Base-by-base conservation (phyloP, 1,139 yeast genomes). In the Geotrichum reessii region DNA sequence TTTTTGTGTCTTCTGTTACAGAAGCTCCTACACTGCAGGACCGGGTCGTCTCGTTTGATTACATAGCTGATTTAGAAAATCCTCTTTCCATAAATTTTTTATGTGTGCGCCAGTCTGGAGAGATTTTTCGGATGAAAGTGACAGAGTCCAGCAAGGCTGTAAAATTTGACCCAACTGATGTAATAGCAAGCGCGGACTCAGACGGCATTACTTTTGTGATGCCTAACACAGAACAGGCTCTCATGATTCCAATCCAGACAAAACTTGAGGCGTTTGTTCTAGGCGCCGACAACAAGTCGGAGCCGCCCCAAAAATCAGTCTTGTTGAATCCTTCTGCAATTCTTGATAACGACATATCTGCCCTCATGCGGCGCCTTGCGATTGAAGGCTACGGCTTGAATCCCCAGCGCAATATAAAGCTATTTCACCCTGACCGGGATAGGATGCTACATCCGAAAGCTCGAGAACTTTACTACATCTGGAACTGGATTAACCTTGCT, bases 41-140 rank as follows among this genome's bases (percentile, higher is more conserved):
- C 65, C 80, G 92, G 64, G 95, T 91, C 1, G 83, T 87, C 0
- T 86, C 96, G 0, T 90, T 86, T 72, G 97, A 91, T 70, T 91
- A 90, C 69, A 83, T 86, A 3, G 85, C 89, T 0, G 85, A 84
- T 64, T 75, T 75, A 24, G 60, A 58, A 17, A 64, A 66, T 19
- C 68, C 69, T 17, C 72, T 73, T 50, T 78, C 82, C 0, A 77
- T 82, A 14, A 80, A 82, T 46, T 79, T 88, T 63, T 84, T 91
- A 42, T 91, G 97, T 71, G 87, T 91, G 86, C 77, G 96, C 63
- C 95, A 89, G 67, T 86, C 95, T 1, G 97, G 97, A 1, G 86
- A 89, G 53, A 86, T 90, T 0, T 91, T 87, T 71, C 77, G 88
- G 61, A 88, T 88, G 93, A 82, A 86, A 0, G 87, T 85, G 0